Evolutionary conservation across 2,329 filamentous ascomycete genomes (phyloP), one percentile per base, ranked within the genome.

Genomic region (Falciphora oryzae): DNA sequence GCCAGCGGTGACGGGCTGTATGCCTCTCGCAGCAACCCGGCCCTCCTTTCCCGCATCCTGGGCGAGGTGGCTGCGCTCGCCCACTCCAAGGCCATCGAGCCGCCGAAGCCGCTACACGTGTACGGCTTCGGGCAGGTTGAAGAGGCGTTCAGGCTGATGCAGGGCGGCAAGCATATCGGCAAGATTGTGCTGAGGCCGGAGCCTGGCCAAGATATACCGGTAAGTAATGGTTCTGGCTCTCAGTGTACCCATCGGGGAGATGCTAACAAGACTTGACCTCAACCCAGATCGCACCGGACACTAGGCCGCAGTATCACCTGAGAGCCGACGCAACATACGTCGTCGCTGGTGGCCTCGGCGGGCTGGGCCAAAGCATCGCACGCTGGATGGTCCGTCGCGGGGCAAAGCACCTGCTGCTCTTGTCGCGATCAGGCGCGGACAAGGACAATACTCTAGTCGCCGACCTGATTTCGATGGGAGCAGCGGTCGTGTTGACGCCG

Each of bases 131-230:
- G 63, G 35, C 63, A 61, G 7, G 57, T 35, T 31, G 57, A 63
- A 18, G 57, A 74, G 13, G 77, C 77, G 1, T 76, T 80, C 66
- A 69, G 74, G 0, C 72, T 70, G 50, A 75, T 75, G 69, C 76
- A 78, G 62, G 68, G 68, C 6, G 76, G 78, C 4, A 72, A 74
- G 5, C 76, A 79, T 62, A 75, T 73, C 3, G 80, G 79, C 0
- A 80, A 80, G 62, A 72, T 79, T 6, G 70, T 78, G 2, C 31
- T 76, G 27, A 60, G 31, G 18, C 58, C 58, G 50, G 44, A 57
- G 50, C 22, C 28, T 63, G 44, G 61, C 11, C 38, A 63, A 29
- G 13, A 22, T 27, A 57, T 63, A 11, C 28, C 58, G 29, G 58
- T 60, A 13, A 60, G 58, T 31, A 3, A 2, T 16, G 7, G 10